Conservation (phyloP, 1,284 basidiomycete species). For the Rhodotorula sp. region DNA sequence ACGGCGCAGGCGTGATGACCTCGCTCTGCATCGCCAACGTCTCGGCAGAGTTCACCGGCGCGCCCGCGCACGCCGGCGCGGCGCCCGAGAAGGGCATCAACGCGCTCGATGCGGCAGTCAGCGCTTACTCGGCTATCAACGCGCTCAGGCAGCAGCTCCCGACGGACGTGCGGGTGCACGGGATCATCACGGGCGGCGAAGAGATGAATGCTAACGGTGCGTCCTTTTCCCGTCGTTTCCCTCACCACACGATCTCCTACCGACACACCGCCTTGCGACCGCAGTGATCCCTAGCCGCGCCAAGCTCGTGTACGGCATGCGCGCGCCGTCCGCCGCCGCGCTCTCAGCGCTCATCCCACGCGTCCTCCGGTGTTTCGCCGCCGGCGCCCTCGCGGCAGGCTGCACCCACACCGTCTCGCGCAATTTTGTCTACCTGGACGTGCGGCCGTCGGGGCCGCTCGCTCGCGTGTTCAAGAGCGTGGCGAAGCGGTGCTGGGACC, state of each 20-base stretch:
- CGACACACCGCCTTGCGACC: no score
- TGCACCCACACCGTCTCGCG: constrained; percentile 1
- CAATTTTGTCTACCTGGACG: constrained; percentile 5
- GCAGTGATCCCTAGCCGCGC: constrained; percentile 5
- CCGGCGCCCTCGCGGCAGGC: not conserved
- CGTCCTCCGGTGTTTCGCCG: constrained; percentile 10
- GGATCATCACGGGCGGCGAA: constrained; percentile 56
- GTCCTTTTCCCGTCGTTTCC: not conserved
- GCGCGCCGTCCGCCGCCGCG: not conserved
- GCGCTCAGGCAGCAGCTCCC: constrained; percentile 73
- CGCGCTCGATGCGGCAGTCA: constrained; percentile 78
- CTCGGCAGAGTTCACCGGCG: constrained; percentile 46
- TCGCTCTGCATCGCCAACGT: constrained; percentile 45
- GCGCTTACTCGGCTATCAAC: constrained; percentile 73
- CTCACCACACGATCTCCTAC: not conserved
- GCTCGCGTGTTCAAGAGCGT: not conserved
- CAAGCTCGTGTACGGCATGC: constrained; percentile 3
- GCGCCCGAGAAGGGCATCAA: constrained; percentile 82
- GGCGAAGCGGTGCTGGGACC: not conserved
- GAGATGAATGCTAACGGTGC: constrained; percentile 5
- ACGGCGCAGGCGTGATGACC: constrained; percentile 35
- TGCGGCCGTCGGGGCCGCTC: not conserved
- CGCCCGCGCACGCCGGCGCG: constrained; percentile 70
- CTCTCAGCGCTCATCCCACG: not conserved
- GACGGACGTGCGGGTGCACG: constrained; percentile 66